phyloP scores from a whole-genome alignment of 2,329 filamentous ascomycete genomes.

The Colletotrichum endophyticum region DNA sequence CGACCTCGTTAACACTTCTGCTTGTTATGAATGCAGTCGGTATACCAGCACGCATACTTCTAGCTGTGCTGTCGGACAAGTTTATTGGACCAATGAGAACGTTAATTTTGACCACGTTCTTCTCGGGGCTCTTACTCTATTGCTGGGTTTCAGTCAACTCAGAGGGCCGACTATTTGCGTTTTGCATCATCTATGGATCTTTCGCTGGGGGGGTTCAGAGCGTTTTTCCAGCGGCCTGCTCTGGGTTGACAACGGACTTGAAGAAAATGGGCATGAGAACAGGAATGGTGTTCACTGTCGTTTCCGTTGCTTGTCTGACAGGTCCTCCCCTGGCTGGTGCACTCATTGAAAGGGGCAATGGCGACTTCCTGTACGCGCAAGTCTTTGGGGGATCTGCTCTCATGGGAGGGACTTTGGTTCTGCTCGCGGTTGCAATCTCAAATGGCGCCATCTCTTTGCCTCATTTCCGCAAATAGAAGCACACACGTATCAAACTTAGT shows the following conservation, averaged over 20 bases:
- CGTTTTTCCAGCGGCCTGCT: neutral
- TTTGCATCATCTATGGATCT: slow-evolving; percentile 4
- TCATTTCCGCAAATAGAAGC: neutral
- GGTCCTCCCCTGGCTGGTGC: slow-evolving; percentile 57
- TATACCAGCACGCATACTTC: slow-evolving; percentile 10
- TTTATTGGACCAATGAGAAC: slow-evolving; percentile 18
- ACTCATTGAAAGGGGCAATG: slow-evolving; percentile 37
- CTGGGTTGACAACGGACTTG: neutral
- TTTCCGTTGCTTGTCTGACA: slow-evolving; percentile 38
- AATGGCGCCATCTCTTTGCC: neutral
- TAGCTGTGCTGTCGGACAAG: slow-evolving; percentile 9
- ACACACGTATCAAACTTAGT: neutral
- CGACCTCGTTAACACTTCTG: neutral
- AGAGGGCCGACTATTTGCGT: neutral
- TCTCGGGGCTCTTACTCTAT: neutral
- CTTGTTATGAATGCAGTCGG: slow-evolving; percentile 15
- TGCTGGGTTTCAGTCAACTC: neutral
- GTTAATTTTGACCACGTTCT: neutral
- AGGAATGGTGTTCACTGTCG: slow-evolving; percentile 47
- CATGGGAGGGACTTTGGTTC: neutral
- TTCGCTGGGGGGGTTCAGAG: neutral
- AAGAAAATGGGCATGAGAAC: neutral
- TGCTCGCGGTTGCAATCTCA: neutral
- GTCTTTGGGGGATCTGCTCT: neutral
- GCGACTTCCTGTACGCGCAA: neutral